A percentile compares a stretch with the other conserved stretches of the same genome.
Conservation (phyloP, 257 asterid genomes). For the Nicotiana benthamiana region DNA sequence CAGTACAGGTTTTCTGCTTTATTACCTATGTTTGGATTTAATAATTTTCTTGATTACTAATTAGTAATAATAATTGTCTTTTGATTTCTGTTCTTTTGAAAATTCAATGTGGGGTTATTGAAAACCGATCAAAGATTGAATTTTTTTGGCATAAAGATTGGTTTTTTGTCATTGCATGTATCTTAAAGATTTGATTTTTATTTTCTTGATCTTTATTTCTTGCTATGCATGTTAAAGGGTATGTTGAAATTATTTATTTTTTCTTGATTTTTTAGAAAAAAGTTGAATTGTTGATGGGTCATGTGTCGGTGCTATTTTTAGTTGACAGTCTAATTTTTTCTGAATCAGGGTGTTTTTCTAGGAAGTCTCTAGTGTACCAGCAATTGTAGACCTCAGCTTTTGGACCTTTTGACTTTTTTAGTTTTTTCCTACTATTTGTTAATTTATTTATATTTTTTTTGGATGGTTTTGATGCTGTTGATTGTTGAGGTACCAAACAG, state of each 20-base stretch:
- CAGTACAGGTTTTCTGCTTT: constrained; percentile 25
- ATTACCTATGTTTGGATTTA: background rate
- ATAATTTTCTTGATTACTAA: background rate
- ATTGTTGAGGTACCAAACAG: background rate
- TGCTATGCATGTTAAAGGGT: background rate
- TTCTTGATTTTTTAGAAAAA: background rate
- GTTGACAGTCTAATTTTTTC: background rate
- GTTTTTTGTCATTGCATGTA: background rate
- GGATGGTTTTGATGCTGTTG: constrained; percentile 11
- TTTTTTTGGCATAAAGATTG: background rate
- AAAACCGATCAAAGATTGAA: background rate
- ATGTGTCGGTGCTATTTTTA: background rate
- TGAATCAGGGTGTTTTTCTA: background rate
- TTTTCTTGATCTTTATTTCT: background rate
- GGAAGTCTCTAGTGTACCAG: constrained; percentile 12
- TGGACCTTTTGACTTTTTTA: constrained; percentile 12
- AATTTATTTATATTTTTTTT: background rate
- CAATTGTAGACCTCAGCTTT: constrained; percentile 15
- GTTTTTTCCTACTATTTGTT: background rate
- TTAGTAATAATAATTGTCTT: background rate
- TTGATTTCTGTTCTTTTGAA: background rate
- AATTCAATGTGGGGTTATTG: constrained; percentile 12
- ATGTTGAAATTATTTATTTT: background rate
- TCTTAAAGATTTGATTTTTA: background rate
- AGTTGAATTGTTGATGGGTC: background rate